Evolutionary conservation across 2,329 filamentous ascomycete genomes (phyloP).

Genomic region (Colletotrichum kahawae): DNA sequence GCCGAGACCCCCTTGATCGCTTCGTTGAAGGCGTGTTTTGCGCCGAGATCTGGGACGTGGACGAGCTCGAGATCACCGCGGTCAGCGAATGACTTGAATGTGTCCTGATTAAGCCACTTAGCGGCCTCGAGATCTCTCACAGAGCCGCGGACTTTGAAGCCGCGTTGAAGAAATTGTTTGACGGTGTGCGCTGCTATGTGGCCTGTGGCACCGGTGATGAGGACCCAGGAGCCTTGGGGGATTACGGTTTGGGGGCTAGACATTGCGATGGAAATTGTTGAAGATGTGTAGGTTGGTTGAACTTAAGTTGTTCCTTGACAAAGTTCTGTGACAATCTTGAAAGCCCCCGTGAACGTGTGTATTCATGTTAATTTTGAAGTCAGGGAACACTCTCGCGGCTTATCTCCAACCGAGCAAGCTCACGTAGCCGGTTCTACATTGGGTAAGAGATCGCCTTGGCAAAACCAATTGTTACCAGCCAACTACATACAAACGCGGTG

Average conservation of each 20-base stretch:
- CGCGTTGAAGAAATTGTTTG: background rate
- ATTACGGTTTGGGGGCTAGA: background rate
- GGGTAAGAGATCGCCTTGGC: background rate
- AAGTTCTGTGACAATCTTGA: background rate
- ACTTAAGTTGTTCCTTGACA: background rate
- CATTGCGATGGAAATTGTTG: background rate
- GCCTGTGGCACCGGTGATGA: background rate
- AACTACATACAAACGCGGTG: background rate
- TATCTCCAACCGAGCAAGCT: background rate
- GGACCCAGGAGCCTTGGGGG: background rate
- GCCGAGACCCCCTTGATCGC: background rate
- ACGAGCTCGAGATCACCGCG: background rate
- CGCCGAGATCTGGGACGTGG: background rate
- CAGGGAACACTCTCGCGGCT: background rate
- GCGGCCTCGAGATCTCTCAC: background rate
- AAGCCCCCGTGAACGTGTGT: background rate
- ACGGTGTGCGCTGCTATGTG: background rate
- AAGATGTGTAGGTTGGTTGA: background rate
- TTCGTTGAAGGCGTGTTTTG: background rate
- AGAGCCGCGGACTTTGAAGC: background rate
- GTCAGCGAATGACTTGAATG: background rate
- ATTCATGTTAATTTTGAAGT: background rate
- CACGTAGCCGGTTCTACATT: background rate
- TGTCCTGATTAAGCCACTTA: background rate
- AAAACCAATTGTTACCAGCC: background rate